Evolutionary conservation across 1,139 yeast genomes (phyloP).

Genomic region (Sugiyamaella japonica): DNA sequence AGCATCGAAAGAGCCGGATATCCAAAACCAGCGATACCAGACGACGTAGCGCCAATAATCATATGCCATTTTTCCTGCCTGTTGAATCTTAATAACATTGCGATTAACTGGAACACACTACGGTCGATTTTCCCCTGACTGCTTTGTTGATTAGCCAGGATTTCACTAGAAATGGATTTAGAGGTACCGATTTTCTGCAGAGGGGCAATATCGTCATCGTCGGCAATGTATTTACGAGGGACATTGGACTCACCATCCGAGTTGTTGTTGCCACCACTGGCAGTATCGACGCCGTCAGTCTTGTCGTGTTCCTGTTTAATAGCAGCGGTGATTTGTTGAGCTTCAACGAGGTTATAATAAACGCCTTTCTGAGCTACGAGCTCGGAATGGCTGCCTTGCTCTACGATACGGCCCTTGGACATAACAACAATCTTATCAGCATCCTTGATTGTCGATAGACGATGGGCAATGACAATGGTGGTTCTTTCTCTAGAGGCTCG

Average conservation of each 20-base stretch:
- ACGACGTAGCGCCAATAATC: conserved; percentile 37
- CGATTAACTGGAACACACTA: conserved; percentile 25
- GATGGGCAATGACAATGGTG: conserved; percentile 76
- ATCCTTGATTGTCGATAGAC: conserved; percentile 67
- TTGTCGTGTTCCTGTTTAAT: conserved; percentile 3
- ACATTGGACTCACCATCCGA: conserved; percentile 15
- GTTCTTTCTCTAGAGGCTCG: conserved; percentile 64
- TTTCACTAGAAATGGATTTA: conserved; percentile 22
- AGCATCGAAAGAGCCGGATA: conserved; percentile 45
- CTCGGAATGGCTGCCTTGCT: conserved; percentile 45
- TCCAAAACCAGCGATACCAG: conserved; percentile 43
- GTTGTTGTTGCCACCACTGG: conserved; percentile 20
- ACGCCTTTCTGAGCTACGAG: conserved; percentile 39
- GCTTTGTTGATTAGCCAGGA: conserved; percentile 18
- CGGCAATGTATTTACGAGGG: conserved; percentile 15
- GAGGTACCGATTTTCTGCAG: conserved; percentile 20
- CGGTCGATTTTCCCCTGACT: conserved; percentile 15
- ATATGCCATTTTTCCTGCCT: conserved; percentile 34
- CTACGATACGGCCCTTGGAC: conserved; percentile 45
- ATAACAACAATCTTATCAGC: conserved; percentile 48
- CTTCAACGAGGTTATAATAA: conserved; percentile 41
- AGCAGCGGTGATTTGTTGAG: conserved; percentile 33
- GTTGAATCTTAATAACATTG: conserved; percentile 32
- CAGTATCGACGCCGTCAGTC: conserved; percentile 18
- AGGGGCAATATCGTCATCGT: conserved; percentile 19